Evolutionary conservation across 202 grass and related monocot species (phyloP), one percentile per base, ranked within the genome.

Genomic region (Cymbopogon flexuosus): DNA sequence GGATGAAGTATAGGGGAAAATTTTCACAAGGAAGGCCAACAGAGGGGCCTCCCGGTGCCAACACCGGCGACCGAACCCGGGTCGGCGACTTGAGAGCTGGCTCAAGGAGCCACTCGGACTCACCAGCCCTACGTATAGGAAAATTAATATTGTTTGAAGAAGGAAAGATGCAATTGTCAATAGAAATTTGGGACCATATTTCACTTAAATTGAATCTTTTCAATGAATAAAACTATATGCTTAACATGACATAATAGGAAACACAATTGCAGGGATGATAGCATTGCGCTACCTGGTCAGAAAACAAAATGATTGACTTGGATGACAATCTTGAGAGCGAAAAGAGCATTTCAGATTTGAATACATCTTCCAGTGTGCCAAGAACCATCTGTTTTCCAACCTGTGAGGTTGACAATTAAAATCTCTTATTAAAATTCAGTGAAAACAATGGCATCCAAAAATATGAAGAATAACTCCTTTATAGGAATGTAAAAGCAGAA

Each of bases 281-380:
- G 75, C 23, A 86, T 23, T 66, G 64, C 51, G 78, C 54, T 75
- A 93, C 95, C 92, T 93, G 92, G 60, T 94, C 60, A 30, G 33
- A 27, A 83, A 87, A 85, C 67, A 95, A 89, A 40, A 83, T 75
- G 23, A 73, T 77, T 27, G 87, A 98, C 77, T 82, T 92, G 61
- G 84, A 91, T 23, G 87, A 72, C 80, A 98, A 71, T 82, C 66
- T 95, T 79, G 92, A 89, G 58, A 98, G 84, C 5, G 88, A 86
- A 23, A 73, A 86, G 37, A 98, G 82, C 76, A 98, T 89, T 66
- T 86, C 84, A 81, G 76, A 90, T 87, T 94, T 93, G 52, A 93
- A 90, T 6, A 76, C 65, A 83, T 91, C 90, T 84, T 89, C 70
- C 18, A 90, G 62, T 62, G 79, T 34, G 54, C 86, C 82, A 36